Conservation (phyloP, 208 protist genomes). For the Lotmaria passim region DNA sequence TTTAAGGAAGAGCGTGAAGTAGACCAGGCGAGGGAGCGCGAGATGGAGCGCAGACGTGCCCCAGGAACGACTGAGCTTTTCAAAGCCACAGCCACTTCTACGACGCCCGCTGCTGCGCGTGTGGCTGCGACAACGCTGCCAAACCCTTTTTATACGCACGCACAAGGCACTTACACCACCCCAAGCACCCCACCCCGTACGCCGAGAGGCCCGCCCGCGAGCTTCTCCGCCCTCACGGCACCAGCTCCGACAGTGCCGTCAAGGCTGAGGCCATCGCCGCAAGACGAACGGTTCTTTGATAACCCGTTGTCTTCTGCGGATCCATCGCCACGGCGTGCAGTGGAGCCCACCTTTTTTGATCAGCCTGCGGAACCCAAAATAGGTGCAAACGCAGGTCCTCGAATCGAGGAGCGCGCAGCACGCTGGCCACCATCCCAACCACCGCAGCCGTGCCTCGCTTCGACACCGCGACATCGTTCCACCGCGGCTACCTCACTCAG, state of each 20-base stretch:
- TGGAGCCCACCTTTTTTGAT: neutral
- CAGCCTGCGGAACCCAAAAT: neutral
- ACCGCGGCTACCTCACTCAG: too few relatives aligned
- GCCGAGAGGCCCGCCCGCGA: slow-evolving; percentile 15
- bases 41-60: neutral
- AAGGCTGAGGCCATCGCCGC: too few relatives aligned
- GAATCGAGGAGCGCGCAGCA: neutral
- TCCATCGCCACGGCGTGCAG: neutral
- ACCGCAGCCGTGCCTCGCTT: neutral
- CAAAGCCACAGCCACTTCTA: neutral
- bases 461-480: neutral
- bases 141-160: neutral
- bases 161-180: neutral
- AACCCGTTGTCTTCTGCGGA: neutral
- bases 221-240: neutral
- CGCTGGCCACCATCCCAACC: neutral
- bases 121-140: neutral
- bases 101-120: neutral
- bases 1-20: slow-evolving; percentile 1
- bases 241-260: neutral
- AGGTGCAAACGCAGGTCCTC: neutral
- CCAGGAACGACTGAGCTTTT: neutral
- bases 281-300: slow-evolving; percentile 9
- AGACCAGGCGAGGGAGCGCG: neutral
- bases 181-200: slow-evolving; percentile 2